Percentiles rank a stretch among this genome's conserved stretches.
Evolutionary conservation across 306 rosid species (phyloP).

Genomic region (Bauhinia variegata): DNA sequence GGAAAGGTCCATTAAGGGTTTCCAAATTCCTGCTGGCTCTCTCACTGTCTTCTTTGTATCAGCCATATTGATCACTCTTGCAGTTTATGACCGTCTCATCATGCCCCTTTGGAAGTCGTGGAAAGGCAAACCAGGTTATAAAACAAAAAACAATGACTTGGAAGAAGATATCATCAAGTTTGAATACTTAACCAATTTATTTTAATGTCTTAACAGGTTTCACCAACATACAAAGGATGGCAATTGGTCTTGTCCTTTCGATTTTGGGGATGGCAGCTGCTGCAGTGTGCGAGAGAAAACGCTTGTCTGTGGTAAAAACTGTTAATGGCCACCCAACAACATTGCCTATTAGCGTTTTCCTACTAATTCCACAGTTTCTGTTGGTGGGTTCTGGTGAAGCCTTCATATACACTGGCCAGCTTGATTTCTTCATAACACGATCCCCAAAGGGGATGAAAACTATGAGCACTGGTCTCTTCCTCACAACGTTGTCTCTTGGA

Average conservation of each 20-base stretch:
- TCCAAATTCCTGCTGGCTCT: constrained; percentile 91
- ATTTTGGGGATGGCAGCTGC: constrained; percentile 76
- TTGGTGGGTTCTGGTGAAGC: constrained; percentile 94
- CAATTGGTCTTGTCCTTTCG: constrained; percentile 74
- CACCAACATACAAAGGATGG: constrained; percentile 77
- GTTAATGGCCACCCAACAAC: constrained; percentile 32
- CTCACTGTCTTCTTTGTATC: constrained; percentile 85
- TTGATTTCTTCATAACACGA: constrained; percentile 89
- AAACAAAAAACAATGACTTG: too few relatives aligned
- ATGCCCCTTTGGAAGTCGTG: constrained; percentile 84
- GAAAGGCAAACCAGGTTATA: constrained; percentile 77
- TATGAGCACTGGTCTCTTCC: constrained; percentile 94
- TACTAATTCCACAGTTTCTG: constrained; percentile 81
- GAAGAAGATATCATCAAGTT: too few relatives aligned
- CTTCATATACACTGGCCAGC: constrained; percentile 96
- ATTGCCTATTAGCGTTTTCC: constrained; percentile 74
- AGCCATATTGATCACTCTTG: constrained; percentile 76
- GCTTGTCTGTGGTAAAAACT: constrained; percentile 64
- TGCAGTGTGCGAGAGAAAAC: constrained; percentile 57
- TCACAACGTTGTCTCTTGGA: constrained; percentile 81
- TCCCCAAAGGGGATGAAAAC: constrained; percentile 97
- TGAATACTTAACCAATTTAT: too few relatives aligned
- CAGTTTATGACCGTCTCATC: constrained; percentile 68
- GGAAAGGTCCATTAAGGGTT: constrained; percentile 64
- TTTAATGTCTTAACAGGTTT: constrained; percentile 65